Evolutionary conservation across 345 rosid genomes (phyloP).

Genomic region (Gossypium anomalum): DNA sequence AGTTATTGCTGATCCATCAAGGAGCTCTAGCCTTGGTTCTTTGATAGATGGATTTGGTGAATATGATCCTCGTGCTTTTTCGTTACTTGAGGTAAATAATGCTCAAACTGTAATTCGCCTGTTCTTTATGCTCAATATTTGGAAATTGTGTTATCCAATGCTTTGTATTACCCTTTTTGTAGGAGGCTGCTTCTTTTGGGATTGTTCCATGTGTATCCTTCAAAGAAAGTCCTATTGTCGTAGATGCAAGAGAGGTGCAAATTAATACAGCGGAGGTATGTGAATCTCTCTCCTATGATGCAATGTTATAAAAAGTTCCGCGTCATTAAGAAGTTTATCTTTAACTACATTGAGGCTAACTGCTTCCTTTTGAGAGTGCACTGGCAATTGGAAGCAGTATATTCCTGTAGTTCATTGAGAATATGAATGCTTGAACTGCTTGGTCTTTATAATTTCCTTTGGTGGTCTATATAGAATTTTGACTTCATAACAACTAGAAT

Average conservation of each 20-base stretch:
- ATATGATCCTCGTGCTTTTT: conserved; percentile 82
- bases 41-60: conserved; percentile 91
- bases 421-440: conserved; percentile 10
- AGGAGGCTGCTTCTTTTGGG: conserved; percentile 53
- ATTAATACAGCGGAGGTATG: not conserved
- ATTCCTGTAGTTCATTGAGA: not conserved
- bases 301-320: not conserved
- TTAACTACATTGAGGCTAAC: not conserved
- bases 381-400: not conserved
- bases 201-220: conserved; percentile 60
- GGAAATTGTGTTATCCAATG: not conserved
- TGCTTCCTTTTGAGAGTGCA: not conserved
- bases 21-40: conserved; percentile 48
- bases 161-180: not conserved
- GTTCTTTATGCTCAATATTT: not conserved
- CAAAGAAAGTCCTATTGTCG: not conserved
- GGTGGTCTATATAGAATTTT: not conserved
- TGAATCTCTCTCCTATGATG: not conserved
- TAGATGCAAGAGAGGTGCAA: conserved; percentile 1
- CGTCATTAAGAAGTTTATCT: not conserved
- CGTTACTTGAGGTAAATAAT: conserved; percentile 11
- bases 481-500: not conserved
- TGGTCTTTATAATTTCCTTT: not conserved
- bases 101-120: not conserved
- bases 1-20: conserved; percentile 45